Conservation (phyloP, 2,329 filamentous ascomycete genomes). For the Ascosphaera aggregata region DNA sequence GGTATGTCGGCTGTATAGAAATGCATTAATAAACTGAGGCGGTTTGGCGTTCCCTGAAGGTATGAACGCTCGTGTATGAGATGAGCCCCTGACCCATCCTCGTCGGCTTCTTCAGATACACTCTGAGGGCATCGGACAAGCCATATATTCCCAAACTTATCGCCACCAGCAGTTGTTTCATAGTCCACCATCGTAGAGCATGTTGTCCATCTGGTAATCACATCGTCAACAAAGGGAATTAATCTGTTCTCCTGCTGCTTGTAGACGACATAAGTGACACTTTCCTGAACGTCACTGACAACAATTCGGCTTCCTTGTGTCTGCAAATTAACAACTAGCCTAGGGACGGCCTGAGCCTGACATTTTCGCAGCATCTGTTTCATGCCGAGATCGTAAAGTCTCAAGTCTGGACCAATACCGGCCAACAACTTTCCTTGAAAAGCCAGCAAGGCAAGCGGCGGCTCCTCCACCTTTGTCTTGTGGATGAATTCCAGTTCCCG, state of each 20-base stretch:
- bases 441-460: conserved; percentile 66
- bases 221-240: conserved; percentile 85
- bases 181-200: conserved; percentile 91
- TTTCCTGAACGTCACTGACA: conserved; percentile 81
- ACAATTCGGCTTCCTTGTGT: conserved; percentile 81
- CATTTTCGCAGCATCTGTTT: conserved; percentile 81
- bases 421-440: conserved; percentile 81
- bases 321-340: conserved; percentile 69
- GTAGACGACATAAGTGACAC: conserved; percentile 79
- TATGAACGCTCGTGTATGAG: conserved; percentile 80
- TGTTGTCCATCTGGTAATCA: conserved; percentile 72
- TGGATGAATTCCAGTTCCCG: conserved; percentile 81
- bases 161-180: conserved; percentile 78
- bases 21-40: conserved; percentile 66
- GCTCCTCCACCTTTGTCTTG: conserved; percentile 79
- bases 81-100: conserved; percentile 73
- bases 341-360: conserved; percentile 54
- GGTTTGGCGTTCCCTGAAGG: conserved; percentile 68
- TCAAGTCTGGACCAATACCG: conserved; percentile 62
- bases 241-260: conserved; percentile 79
- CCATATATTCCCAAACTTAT: conserved; percentile 97
- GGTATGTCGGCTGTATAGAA: conserved; percentile 84
- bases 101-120: conserved; percentile 71
- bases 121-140: conserved; percentile 71
- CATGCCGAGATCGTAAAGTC: conserved; percentile 84